A percentile compares a stretch with the other conserved stretches of the same genome.
These are phyloP conservation scores for Suhomyces coccinellae DNA, from an alignment of 1,139 yeast species.

Conservation along the genomic window DNA sequence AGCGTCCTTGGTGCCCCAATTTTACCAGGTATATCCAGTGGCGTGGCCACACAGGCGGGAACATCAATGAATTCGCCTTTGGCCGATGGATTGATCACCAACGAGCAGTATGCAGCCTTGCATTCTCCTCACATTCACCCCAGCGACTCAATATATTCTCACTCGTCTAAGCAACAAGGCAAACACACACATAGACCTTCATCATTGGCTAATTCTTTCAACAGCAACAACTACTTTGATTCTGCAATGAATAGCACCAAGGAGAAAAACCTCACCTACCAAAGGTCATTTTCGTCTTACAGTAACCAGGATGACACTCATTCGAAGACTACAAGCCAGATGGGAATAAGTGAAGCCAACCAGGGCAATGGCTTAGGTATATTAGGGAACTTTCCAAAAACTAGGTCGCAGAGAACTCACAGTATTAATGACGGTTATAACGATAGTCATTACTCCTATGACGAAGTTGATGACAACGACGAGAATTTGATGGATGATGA, in stretches of 20 bases:
- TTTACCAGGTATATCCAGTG: conserved; percentile 2
- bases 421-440: conserved; percentile 19
- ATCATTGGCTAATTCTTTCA: conserved; percentile 23
- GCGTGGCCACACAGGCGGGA: conserved; percentile 10
- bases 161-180: conserved; percentile 15
- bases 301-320: conserved; percentile 14
- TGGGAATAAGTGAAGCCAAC: conserved; percentile 4
- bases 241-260: conserved; percentile 18
- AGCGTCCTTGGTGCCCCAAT: conserved; percentile 10
- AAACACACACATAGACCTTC: conserved; percentile 16
- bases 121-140: conserved; percentile 6
- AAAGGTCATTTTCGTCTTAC: conserved; percentile 18
- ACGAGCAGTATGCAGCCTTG: conserved; percentile 8
- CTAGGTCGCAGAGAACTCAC: conserved; percentile 15
- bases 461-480: conserved; percentile 32
- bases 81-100: conserved; percentile 7
- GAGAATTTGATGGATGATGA: conserved; percentile 34
- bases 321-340: not conserved
- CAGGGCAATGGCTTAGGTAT: conserved; percentile 13
- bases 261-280: conserved; percentile 16
- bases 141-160: conserved; percentile 17
- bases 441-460: conserved; percentile 28
- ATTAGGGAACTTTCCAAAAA: conserved; percentile 11
- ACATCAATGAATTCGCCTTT: conserved; percentile 7
- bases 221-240: conserved; percentile 24